Evolutionary conservation across 1,284 basidiomycete species (phyloP).

Genomic region (Cutaneotrichosporon sp.): DNA sequence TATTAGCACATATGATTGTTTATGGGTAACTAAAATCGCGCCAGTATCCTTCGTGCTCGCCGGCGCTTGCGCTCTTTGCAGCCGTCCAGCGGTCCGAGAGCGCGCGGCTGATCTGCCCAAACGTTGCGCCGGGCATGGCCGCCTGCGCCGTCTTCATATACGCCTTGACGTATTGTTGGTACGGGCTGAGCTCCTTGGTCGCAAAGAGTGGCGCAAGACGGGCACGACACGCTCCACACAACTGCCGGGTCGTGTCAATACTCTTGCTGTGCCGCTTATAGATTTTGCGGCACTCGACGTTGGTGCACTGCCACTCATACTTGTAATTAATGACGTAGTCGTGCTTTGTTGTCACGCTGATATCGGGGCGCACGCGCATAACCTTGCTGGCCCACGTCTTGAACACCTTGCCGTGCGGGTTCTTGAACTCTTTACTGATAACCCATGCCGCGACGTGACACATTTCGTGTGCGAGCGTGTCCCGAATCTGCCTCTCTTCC

Average conservation of each 20-base stretch:
- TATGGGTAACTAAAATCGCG: not conserved
- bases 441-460: constrained; percentile 51
- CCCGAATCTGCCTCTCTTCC: constrained; percentile 43
- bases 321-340: constrained; percentile 50
- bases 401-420: constrained; percentile 50
- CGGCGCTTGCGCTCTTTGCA: constrained; percentile 23
- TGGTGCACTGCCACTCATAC: constrained; percentile 48
- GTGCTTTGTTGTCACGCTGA: constrained; percentile 51
- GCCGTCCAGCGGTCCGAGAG: constrained; percentile 44
- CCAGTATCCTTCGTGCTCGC: constrained; percentile 24
- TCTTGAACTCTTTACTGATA: constrained; percentile 46
- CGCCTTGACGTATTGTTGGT: constrained; percentile 45
- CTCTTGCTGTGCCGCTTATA: constrained; percentile 48
- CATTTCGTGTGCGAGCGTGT: constrained; percentile 53
- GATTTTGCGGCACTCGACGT: constrained; percentile 36
- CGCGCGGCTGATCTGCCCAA: constrained; percentile 49
- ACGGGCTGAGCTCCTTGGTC: constrained; percentile 33
- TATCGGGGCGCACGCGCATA: constrained; percentile 44
- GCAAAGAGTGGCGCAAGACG: constrained; percentile 43
- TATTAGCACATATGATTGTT: not conserved
- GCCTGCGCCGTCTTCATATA: constrained; percentile 47
- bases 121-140: constrained; percentile 36
- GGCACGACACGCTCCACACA: constrained; percentile 42
- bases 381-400: constrained; percentile 50
- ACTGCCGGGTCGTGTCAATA: constrained; percentile 42